Conservation (phyloP, 306 rosid species). For the Inga laurina region DNA sequence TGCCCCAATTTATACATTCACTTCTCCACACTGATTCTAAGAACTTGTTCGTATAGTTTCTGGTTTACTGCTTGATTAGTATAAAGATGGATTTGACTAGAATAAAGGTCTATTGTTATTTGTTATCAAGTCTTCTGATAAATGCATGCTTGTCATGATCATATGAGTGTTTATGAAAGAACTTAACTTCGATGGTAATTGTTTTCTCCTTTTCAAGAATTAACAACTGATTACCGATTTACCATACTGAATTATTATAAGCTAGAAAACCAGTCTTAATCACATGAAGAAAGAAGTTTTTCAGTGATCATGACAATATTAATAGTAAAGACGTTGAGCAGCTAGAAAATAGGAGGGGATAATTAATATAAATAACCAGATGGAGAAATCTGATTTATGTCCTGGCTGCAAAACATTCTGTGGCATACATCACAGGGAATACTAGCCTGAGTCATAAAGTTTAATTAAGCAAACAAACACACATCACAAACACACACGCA, state of each 20-base stretch:
- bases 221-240: too few relatives aligned
- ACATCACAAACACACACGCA: too few relatives aligned
- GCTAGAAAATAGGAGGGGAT: not conserved
- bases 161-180: too few relatives aligned
- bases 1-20: too few relatives aligned
- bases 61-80: too few relatives aligned
- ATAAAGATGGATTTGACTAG: too few relatives aligned
- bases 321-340: not conserved
- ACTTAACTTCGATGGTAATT: too few relatives aligned
- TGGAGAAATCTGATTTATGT: not conserved
- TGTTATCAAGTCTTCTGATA: not conserved
- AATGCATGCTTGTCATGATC: too few relatives aligned
- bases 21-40: too few relatives aligned
- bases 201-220: not conserved
- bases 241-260: not conserved
- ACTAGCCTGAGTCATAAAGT: not conserved
- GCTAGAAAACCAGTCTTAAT: not conserved
- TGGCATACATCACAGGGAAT: not conserved
- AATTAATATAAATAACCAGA: not conserved
- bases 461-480: not conserved
- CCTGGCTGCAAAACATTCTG: not conserved
- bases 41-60: too few relatives aligned
- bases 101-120: not conserved
- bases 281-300: not conserved
- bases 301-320: not conserved